Evolutionary conservation across 2,329 filamentous ascomycete species (phyloP).

Genomic region (Fusarium goolgardi): DNA sequence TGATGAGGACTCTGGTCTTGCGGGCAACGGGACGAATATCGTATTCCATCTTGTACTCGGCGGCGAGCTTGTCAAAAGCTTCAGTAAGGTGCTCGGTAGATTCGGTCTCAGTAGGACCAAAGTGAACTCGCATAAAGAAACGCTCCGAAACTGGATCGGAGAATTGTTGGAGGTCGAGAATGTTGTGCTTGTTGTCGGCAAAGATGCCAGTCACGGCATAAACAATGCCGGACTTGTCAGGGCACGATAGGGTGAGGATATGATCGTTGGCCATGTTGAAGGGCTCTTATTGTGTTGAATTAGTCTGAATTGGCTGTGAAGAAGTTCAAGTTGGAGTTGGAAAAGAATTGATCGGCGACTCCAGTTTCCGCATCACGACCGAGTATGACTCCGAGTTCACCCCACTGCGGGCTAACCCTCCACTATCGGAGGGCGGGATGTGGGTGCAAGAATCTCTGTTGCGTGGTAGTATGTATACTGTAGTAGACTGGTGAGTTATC

Average conservation of each 20-base stretch:
- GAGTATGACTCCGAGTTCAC: conserved; percentile 41
- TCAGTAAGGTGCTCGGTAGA: conserved; percentile 63
- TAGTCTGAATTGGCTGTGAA: neutral
- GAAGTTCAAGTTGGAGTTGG: neutral
- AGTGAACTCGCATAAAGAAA: conserved; percentile 92
- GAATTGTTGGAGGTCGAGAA: conserved; percentile 87
- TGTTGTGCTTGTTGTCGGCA: conserved; percentile 78
- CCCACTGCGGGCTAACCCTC: conserved; percentile 48
- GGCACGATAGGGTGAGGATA: conserved; percentile 84
- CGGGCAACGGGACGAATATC: conserved; percentile 74
- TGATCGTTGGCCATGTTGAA: conserved; percentile 65
- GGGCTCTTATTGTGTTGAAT: conserved; percentile 5
- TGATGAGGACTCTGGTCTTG: conserved; percentile 83
- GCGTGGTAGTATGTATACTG: neutral
- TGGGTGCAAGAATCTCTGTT: neutral
- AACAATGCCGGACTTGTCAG: conserved; percentile 86
- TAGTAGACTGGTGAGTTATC: neutral
- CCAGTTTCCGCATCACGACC: conserved; percentile 15
- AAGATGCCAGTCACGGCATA: conserved; percentile 85
- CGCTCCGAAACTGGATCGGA: conserved; percentile 77
- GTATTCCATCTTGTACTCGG: conserved; percentile 75
- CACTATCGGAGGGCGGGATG: conserved; percentile 35
- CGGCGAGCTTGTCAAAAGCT: conserved; percentile 71
- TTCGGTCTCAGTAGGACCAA: conserved; percentile 67
- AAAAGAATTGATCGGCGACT: conserved; percentile 18